Conservation (phyloP, 805 yeast species). For the Metschnikowia koreensis region DNA sequence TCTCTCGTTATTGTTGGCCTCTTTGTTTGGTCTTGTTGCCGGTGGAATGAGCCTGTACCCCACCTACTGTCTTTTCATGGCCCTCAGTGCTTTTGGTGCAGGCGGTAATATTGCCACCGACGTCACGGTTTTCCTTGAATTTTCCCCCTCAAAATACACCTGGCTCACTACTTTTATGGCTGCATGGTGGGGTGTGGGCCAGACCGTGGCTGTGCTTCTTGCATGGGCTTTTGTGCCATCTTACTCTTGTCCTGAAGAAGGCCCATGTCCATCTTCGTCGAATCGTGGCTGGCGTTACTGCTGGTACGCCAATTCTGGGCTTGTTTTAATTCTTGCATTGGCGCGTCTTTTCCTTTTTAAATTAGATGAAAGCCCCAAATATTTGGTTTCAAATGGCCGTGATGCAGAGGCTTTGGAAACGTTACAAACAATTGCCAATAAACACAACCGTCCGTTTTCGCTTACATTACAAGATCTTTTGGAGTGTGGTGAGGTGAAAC, state of each 20-base stretch:
- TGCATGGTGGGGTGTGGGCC: constrained; percentile 59
- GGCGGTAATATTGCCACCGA: constrained; percentile 61
- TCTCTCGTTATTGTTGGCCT: constrained; percentile 45
- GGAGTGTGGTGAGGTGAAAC: constrained; percentile 17
- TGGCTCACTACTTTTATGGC: constrained; percentile 51
- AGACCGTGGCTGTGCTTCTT: constrained; percentile 48
- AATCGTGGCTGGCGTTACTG: constrained; percentile 16
- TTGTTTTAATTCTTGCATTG: constrained; percentile 9
- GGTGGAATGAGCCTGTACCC: constrained; percentile 53
- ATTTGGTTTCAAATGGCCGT: constrained; percentile 11
- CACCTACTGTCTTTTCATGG: constrained; percentile 49
- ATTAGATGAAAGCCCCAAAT: constrained; percentile 15
- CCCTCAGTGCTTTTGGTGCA: constrained; percentile 44
- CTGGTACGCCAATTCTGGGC: constrained; percentile 13
- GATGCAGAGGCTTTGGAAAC: constrained; percentile 13
- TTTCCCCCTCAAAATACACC: constrained; percentile 49
- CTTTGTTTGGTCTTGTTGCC: constrained; percentile 50
- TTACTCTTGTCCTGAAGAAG: constrained; percentile 37
- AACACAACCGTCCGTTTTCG: constrained; percentile 17
- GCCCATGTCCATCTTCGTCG: constrained; percentile 6
- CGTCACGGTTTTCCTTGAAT: constrained; percentile 52
- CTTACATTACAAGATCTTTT: constrained; percentile 11
- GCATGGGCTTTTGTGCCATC: constrained; percentile 52
- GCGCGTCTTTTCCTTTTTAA: constrained; percentile 6
- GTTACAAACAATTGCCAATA: constrained; percentile 8